Percentiles rank a stretch among this genome's conserved stretches.
These are phyloP conservation scores for Fremontodendron californicum DNA, from an alignment of 345 rosid species.

Conservation along the genomic window DNA sequence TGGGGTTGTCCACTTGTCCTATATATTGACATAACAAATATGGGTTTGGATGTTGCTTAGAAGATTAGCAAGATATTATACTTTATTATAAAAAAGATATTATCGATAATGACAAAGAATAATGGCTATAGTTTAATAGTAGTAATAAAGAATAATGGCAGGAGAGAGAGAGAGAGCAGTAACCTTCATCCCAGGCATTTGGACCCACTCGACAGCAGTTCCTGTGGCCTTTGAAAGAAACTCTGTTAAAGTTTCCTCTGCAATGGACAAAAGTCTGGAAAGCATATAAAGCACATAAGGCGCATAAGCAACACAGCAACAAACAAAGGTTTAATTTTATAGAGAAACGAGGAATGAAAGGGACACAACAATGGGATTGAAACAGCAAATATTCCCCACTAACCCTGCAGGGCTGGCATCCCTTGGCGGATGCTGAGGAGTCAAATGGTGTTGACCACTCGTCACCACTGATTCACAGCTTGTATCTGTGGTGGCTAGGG, in stretches of 20 bases:
- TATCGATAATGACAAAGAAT: slow-evolving; percentile 17
- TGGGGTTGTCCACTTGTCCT: neutral
- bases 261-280: slow-evolving; percentile 91
- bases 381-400: slow-evolving; percentile 26
- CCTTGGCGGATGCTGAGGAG: slow-evolving; percentile 73
- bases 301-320: slow-evolving; percentile 16
- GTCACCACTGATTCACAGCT: slow-evolving; percentile 80
- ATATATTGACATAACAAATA: slow-evolving; percentile 11
- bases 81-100: slow-evolving; percentile 8
- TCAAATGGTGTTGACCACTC: slow-evolving; percentile 69
- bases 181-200: slow-evolving; percentile 99
- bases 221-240: slow-evolving; percentile 99
- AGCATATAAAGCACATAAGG: slow-evolving; percentile 11
- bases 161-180: slow-evolving; percentile 7
- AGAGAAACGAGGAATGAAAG: slow-evolving; percentile 25
- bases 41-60: slow-evolving; percentile 23
- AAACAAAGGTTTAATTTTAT: slow-evolving; percentile 20
- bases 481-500: slow-evolving; percentile 61
- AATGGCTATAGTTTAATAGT: slow-evolving; percentile 10
- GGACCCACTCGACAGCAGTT: slow-evolving; percentile 99
- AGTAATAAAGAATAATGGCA: slow-evolving; percentile 5
- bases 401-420: slow-evolving; percentile 93
- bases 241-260: slow-evolving; percentile 99
- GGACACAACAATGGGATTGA: slow-evolving; percentile 15
- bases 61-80: slow-evolving; percentile 24